Evolutionary conservation across 1,284 basidiomycete genomes (phyloP), one percentile per base, ranked within the genome.

Genomic region (Caloboletus inedulis): DNA sequence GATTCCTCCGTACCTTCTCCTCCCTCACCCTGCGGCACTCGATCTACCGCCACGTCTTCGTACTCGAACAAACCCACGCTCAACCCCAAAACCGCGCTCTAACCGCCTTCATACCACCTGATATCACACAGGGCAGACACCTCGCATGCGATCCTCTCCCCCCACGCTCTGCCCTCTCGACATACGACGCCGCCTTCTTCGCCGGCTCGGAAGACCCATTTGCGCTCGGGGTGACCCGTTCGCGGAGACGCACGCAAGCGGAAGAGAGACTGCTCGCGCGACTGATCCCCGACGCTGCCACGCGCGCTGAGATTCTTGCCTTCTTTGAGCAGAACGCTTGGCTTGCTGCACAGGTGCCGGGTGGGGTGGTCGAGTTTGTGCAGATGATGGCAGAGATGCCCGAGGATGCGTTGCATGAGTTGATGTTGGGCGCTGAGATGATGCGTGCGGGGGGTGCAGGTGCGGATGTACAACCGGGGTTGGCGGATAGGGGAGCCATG

Each of bases 131-230:
- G 18, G 69, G 70, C 13, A 79, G 81, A 56, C 74, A 81, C 16
- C 73, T 91, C 47, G 81, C 86, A 3, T 94, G 87, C 59, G 92
- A 95, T 64, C 91, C 91, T 1, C 72, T 94, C 1, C 89, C 91
- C 1, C 91, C 92, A 0, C 71, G 69, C 3, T 77, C 78, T 2
- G 72, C 77, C 3, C 64, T 82, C 6, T 86, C 75, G 23, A 63
- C 62, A 29, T 95, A 95, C 69, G 77, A 92, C 55, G 72, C 77
- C 2, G 71, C 69, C 21, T 95, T 92, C 73, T 94, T 95, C 73
- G 69, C 66, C 7, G 82, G 81, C 2, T 72, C 79, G 6, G 82
- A 84, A 51, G 82, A 86, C 53, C 64, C 77, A 19, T 75, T 78
- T 55, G 63, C 70, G 16, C 25, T 37, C 13, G 29, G 12, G 53